These are phyloP conservation scores for Neurospora crassa DNA, from an alignment of 2,329 filamentous ascomycete genomes.

Conservation along the genomic window DNA sequence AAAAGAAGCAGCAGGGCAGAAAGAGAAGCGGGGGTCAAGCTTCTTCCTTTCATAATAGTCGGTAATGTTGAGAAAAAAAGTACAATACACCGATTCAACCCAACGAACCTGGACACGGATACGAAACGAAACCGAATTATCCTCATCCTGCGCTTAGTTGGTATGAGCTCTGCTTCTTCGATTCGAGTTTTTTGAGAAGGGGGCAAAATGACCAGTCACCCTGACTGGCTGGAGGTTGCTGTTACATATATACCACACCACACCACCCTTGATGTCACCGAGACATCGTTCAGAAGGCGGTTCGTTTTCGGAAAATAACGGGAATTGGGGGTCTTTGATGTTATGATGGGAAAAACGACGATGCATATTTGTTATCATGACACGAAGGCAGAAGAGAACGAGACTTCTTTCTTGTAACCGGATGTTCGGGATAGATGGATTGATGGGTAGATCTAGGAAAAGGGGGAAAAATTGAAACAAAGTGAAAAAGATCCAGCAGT, in stretches of 20 bases:
- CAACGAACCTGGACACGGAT: not conserved
- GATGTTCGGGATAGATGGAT: not conserved
- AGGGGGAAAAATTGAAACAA: not conserved
- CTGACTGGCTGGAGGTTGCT: not conserved
- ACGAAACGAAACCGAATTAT: not conserved
- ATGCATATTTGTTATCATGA: not conserved
- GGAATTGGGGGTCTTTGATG: not conserved
- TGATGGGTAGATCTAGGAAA: not conserved
- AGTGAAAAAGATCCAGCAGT: not conserved
- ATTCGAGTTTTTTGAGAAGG: not conserved
- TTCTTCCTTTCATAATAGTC: not conserved
- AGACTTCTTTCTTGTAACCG: not conserved
- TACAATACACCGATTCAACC: not conserved
- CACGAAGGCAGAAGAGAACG: not conserved
- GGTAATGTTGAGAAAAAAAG: not conserved
- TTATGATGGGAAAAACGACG: not conserved
- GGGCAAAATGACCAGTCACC: not conserved
- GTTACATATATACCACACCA: not conserved
- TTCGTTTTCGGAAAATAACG: not conserved
- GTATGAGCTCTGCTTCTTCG: not conserved
- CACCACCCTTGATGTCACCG: not conserved
- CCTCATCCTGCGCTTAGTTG: not conserved
- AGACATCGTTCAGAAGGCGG: not conserved
- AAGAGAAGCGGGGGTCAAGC: not conserved
- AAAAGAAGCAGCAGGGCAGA: not conserved